These are phyloP conservation scores for Phytophthora uliginosa DNA, from an alignment of 352 stramenopile genomes.

Conservation along the genomic window DNA sequence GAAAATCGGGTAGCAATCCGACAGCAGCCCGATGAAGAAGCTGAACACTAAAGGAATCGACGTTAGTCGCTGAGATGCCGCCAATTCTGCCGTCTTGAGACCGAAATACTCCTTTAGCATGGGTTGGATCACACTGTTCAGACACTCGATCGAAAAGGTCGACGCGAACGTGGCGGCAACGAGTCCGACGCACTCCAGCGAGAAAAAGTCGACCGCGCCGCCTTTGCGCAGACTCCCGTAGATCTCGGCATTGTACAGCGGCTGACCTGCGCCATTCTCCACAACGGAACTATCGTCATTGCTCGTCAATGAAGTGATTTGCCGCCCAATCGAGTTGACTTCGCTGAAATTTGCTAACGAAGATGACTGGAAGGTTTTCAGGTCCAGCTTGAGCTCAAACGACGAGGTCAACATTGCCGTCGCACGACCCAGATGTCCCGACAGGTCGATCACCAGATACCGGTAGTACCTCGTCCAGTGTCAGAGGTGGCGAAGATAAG, in stretches of 20 bases:
- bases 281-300: conserved; percentile 15
- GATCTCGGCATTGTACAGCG: conserved; percentile 65
- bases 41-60: conserved; percentile 76
- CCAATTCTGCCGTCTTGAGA: conserved; percentile 27
- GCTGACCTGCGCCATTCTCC: conserved; percentile 16
- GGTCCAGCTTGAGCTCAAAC: conserved; percentile 30
- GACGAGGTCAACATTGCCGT: conserved; percentile 25
- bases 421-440: conserved; percentile 22
- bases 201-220: conserved; percentile 49
- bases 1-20: conserved; percentile 82
- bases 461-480: too few species aligned
- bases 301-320: background rate
- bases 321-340: background rate
- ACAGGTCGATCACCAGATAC: conserved; percentile 27
- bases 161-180: conserved; percentile 55
- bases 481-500: background rate
- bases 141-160: conserved; percentile 41
- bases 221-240: conserved; percentile 61
- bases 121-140: conserved; percentile 35
- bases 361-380: conserved; percentile 26
- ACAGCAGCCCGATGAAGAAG: conserved; percentile 85
- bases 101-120: conserved; percentile 45
- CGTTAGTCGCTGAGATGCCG: conserved; percentile 37
- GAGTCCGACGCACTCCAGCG: conserved; percentile 44
- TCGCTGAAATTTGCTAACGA: conserved; percentile 11